Evolutionary conservation across 2,329 filamentous ascomycete species (phyloP), one percentile per base, ranked within the genome.

Genomic region (Myriosclerotinia scirpicola): DNA sequence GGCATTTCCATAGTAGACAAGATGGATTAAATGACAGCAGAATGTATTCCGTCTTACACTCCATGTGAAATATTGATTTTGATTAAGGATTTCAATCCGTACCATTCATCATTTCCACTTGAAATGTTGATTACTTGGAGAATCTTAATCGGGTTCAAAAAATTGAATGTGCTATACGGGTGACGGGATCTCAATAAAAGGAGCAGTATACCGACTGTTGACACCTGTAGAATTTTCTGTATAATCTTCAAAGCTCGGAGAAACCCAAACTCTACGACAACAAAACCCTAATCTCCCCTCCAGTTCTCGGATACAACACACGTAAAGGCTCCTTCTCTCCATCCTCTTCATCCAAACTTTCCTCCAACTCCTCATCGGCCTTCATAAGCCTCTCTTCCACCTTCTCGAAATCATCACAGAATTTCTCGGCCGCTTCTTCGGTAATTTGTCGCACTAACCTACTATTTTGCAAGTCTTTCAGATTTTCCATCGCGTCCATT

Each of bases 401-500:
- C 69, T 83, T 81, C 73, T 89, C 92, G 78, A 98, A 99, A 73
- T 95, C 91, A 42, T 85, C 83, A 71, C 93, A 96, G 79, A 99
- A 99, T 64, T 81, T 84, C 72, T 92, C 88, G 0, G 93, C 91
- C 0, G 93, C 94, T 70, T 90, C 86, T 73, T 96, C 91, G 0
- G 92, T 95, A 59, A 97, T 85, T 56, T 88, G 83, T 58, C 91
- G 86, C 17, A 90, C 89, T 67, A 96, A 80, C 14, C 82, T 83
- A 1, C 90, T 85, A 73, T 91, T 90, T 69, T 90, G 87, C 1
- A 99, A 79, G 53, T 86, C 82, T 70, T 89, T 89, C 36, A 98
- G 78, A 68, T 92, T 91, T 61, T 95, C 90, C 72, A 91, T 87
- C 3, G 93, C 93, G 76, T 99, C 95, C 82, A 97, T 94, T 40